phyloP scores from a whole-genome alignment of 108 stramenopile genomes.

The Asterionellopsis glacialis region DNA sequence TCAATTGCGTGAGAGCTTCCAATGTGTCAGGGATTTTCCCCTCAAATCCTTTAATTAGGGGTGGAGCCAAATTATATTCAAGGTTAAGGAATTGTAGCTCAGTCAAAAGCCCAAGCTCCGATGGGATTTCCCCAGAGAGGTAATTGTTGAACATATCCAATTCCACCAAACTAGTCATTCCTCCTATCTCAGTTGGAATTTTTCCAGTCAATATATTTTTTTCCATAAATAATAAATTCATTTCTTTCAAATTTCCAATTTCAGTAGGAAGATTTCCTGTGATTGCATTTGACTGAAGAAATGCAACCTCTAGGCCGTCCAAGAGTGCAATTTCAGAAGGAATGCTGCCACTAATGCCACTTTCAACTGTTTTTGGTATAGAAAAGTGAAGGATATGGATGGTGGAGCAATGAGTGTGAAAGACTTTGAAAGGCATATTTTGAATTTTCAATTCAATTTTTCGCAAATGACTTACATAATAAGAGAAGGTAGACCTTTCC shows the following conservation, averaged over 20 bases:
- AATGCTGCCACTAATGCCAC: conserved; percentile 19
- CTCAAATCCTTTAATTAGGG: background rate
- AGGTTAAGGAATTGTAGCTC: conserved; percentile 25
- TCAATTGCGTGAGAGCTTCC: conserved; percentile 12
- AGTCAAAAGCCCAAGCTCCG: conserved; percentile 34
- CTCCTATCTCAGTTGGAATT: conserved; percentile 26
- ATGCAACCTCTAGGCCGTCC: background rate
- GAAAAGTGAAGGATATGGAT: too few relatives aligned
- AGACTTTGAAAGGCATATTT: too few relatives aligned
- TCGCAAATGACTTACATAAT: too few relatives aligned
- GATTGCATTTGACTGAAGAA: background rate
- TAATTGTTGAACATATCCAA: conserved; percentile 4
- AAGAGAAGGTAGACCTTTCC: too few relatives aligned
- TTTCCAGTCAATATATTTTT: conserved; percentile 22
- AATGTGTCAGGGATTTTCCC: conserved; percentile 26
- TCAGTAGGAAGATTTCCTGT: background rate
- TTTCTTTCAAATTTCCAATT: conserved; percentile 21
- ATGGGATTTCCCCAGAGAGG: background rate
- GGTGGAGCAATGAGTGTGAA: too few relatives aligned
- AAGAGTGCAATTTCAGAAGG: conserved; percentile 27
- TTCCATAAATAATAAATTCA: conserved; percentile 19
- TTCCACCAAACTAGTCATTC: background rate
- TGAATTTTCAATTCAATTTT: too few relatives aligned
- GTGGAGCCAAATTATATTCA: conserved; percentile 13
- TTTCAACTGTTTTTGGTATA: conserved; percentile 12